phyloP scores from a whole-genome alignment of 2,329 filamentous ascomycete species.

The Dryadomyces quercivorus region DNA sequence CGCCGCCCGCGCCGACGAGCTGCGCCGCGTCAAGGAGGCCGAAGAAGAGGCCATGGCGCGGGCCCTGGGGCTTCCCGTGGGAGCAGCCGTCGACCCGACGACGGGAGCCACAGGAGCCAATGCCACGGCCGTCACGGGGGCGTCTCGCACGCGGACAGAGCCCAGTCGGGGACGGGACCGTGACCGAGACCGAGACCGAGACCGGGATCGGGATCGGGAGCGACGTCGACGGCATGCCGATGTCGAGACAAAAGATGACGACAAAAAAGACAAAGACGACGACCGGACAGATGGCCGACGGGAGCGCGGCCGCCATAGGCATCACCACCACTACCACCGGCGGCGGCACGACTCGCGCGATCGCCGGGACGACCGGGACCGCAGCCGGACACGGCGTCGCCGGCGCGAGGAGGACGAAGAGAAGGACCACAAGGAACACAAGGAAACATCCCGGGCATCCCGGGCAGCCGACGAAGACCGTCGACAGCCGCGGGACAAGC shows the following conservation, averaged over 20 bases:
- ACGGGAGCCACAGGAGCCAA: constrained; percentile 41
- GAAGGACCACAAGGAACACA: constrained; percentile 2
- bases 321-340: not conserved
- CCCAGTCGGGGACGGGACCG: not conserved
- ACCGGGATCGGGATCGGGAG: constrained; percentile 17
- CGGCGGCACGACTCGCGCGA: constrained; percentile 1
- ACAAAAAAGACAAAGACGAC: not conserved
- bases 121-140: constrained; percentile 31
- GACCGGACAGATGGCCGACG: not conserved
- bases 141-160: not conserved
- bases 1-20: constrained; percentile 57
- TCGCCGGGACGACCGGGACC: constrained; percentile 4
- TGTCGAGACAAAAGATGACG: not conserved
- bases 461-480: not conserved
- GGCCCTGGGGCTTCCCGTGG: constrained; percentile 58
- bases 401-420: constrained; percentile 7
- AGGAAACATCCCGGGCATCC: not conserved
- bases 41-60: constrained; percentile 84
- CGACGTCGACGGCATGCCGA: not conserved
- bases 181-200: constrained; percentile 13
- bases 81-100: constrained; percentile 24
- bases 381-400: not conserved
- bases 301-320: not conserved
- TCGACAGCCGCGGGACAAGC: constrained; percentile 13
- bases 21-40: constrained; percentile 72